Evolutionary conservation across 2,329 filamentous ascomycete genomes (phyloP), one percentile per base, ranked within the genome.

Genomic region (Coniochaeta sp.): DNA sequence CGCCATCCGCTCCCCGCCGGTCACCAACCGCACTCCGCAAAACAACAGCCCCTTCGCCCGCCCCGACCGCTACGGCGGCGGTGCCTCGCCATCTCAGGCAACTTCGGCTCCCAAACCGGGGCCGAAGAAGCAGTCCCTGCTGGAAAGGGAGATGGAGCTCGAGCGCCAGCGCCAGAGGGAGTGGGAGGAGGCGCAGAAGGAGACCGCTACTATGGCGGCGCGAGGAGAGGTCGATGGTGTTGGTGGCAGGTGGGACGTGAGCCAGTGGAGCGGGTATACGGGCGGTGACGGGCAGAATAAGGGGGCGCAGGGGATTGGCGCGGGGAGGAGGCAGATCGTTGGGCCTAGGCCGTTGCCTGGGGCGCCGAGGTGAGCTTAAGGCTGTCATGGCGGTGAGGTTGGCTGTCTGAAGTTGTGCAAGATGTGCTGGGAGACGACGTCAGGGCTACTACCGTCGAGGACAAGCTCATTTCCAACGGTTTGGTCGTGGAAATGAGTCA

Each of bases 91-190:
- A 24, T 7, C 42, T 10, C 14, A 24, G 14, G 27, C 26, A 8
- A 9, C 9, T 32, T 73, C 78, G 0, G 71, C 77, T 0, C 78
- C 83, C 0, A 51, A 67, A 3, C 63, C 60, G 8, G 59, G 67
- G 1, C 58, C 73, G 5, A 48, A 31, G 45, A 28, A 28, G 45
- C 87, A 86, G 70, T 87, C 83, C 0, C 74, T 91, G 9, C 77
- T 91, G 1, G 87, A 91, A 68, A 81, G 85, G 26, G 87, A 91
- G 67, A 90, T 91, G 85, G 87, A 91, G 65, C 75, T 86, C 64
- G 87, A 91, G 67, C 76, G 87, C 8, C 81, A 89, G 70, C 75
- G 87, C 13, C 87, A 91, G 69, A 78, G 76, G 52, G 87, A 91
- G 65, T 91, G 89, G 89, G 88, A 94, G 65, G 82, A 87, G 56